Evolutionary conservation across 768 basidiomycete genomes (phyloP), one percentile per base, ranked within the genome.

Genomic region (Phaffia tasmanica): DNA sequence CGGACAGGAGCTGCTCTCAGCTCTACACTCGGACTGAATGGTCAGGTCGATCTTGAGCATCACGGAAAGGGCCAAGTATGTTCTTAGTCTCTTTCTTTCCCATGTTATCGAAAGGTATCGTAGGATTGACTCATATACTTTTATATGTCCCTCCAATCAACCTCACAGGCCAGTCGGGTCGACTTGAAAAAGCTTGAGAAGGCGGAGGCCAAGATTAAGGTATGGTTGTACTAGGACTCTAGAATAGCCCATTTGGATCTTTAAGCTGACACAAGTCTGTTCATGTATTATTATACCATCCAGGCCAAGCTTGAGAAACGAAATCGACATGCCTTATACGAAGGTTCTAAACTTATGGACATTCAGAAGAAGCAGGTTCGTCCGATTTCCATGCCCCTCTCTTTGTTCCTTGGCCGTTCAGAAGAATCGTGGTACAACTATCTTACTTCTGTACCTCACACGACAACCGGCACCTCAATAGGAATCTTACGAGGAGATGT

Each of bases 401-500:
- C 14, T 29, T 6, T 35, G 55, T 19, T 11, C 47, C 32, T 56
- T 42, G 1, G 60, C 32, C 23, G 29, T 47, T 16, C 15, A 58
- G 19, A 30, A 23, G 21, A 49, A 56, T 25, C 48, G 62, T 65
- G 23, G 15, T 11, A 4, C 4, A 42, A 5, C 11, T 42, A 4
- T 42, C 35, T 5, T 42, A 42, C 48, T 59, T 51, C 6, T 59
- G 47, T 62, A 14, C 61, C 21, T 53, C 29, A 47, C 42, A 48
- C 21, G 50, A 25, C 68, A 69, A 42, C 72, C 51, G 15, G 14
- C 7, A 27, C 23, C 61, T 65, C 29, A 29, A 21, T 72, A 98
- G 86, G 91, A 97, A 87, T 84, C 86, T 23, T 98, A 97, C 78
- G 94, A 98, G 74, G 95, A 99, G 74, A 86, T 99, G 84, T 99